These are phyloP conservation scores for Liriodendron chinense DNA, from an alignment of 164 flowering plant genomes.

Conservation along the genomic window DNA sequence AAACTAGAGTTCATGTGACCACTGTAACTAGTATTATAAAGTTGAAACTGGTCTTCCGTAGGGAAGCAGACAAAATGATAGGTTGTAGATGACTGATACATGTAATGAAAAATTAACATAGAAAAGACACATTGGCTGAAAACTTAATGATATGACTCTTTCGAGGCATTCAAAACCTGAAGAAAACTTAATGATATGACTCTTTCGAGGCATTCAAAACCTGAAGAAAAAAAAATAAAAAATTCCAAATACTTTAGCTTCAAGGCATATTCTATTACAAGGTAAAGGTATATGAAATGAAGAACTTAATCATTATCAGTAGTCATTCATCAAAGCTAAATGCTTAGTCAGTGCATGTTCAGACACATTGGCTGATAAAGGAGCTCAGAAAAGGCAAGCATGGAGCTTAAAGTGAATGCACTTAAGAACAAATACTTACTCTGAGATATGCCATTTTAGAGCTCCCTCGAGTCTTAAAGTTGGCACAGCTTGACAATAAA, in stretches of 20 bases:
- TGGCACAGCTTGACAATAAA: slow-evolving; percentile 55
- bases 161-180: no score
- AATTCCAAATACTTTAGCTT: no score
- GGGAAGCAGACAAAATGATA: neutral
- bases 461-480: slow-evolving; percentile 30
- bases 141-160: no score
- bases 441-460: slow-evolving; percentile 24
- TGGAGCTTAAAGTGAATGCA: no score
- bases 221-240: no score
- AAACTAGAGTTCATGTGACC: neutral
- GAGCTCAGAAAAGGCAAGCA: neutral
- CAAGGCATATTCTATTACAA: no score
- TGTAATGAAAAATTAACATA: neutral
- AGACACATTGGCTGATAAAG: neutral
- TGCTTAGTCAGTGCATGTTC: neutral
- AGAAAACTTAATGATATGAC: neutral
- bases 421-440: slow-evolving; percentile 40
- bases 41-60: neutral
- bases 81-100: neutral
- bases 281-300: neutral
- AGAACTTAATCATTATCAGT: neutral
- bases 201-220: neutral
- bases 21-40: neutral
- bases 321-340: neutral
- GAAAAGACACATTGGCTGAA: no score